These are phyloP conservation scores for Penicillium digitatum DNA, from an alignment of 2,329 filamentous ascomycete species.

Conservation along the genomic window DNA sequence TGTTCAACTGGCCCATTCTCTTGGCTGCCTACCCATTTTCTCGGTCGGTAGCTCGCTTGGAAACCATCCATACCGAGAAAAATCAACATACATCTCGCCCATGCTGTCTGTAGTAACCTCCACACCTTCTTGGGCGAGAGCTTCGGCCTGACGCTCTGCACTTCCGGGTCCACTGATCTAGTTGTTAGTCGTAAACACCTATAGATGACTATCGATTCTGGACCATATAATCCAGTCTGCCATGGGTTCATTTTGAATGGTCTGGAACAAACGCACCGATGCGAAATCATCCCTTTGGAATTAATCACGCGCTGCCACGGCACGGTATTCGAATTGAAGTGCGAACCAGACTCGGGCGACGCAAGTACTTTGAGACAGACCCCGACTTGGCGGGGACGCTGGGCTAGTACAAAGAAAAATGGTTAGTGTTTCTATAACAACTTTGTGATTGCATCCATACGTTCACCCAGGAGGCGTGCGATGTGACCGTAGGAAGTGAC, in stretches of 20 bases:
- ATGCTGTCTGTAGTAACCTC: slow-evolving; percentile 41
- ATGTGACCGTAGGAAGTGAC: slow-evolving; percentile 83
- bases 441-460: slow-evolving; percentile 42
- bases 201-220: background rate
- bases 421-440: background rate
- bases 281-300: slow-evolving; percentile 78
- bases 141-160: slow-evolving; percentile 43
- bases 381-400: slow-evolving; percentile 78
- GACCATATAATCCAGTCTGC: background rate
- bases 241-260: background rate
- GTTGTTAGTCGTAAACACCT: slow-evolving; percentile 2
- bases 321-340: slow-evolving; percentile 72
- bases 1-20: slow-evolving; percentile 11
- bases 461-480: slow-evolving; percentile 57
- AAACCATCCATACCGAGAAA: slow-evolving; percentile 48
- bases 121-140: slow-evolving; percentile 42
- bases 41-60: slow-evolving; percentile 50
- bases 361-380: slow-evolving; percentile 85
- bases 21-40: slow-evolving; percentile 17
- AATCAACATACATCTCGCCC: slow-evolving; percentile 45
- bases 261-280: slow-evolving; percentile 54
- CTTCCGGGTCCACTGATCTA: slow-evolving; percentile 39
- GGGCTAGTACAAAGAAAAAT: slow-evolving; percentile 46
- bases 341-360: slow-evolving; percentile 42
- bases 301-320: slow-evolving; percentile 96